phyloP scores from a whole-genome alignment of 345 rosid species.

The Gynandropsis gynandra region DNA sequence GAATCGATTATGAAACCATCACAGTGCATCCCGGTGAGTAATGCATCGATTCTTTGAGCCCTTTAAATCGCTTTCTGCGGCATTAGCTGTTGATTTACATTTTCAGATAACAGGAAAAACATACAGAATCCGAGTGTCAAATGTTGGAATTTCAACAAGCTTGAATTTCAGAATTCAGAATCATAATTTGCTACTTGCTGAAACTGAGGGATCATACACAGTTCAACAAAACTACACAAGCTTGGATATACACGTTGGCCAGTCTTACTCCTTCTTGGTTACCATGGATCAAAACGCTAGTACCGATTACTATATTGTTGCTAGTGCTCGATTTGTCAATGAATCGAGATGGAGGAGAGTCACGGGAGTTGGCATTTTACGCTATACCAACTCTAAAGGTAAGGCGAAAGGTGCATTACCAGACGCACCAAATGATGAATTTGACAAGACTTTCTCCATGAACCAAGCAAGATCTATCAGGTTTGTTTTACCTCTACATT shows the following conservation, averaged over 20 bases:
- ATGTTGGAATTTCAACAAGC: constrained; percentile 87
- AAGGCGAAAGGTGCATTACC: constrained; percentile 89
- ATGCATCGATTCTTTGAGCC: background rate
- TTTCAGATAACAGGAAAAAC: constrained; percentile 61
- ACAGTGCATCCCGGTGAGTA: constrained; percentile 85
- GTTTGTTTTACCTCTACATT: constrained; percentile 32
- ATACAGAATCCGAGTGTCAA: constrained; percentile 81
- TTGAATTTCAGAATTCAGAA: constrained; percentile 94
- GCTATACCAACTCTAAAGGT: constrained; percentile 88
- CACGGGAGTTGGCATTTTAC: constrained; percentile 91
- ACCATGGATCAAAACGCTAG: constrained; percentile 98
- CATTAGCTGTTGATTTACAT: too few species aligned
- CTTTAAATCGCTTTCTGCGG: too few species aligned
- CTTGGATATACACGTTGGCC: constrained; percentile 96
- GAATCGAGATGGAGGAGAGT: constrained; percentile 86
- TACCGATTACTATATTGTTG: constrained; percentile 93
- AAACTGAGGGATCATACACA: constrained; percentile 90
- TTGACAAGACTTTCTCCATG: constrained; percentile 93
- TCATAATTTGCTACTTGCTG: constrained; percentile 85
- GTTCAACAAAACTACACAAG: constrained; percentile 97
- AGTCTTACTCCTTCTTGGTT: constrained; percentile 80
- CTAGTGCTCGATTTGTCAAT: constrained; percentile 88
- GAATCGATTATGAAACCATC: constrained; percentile 67
- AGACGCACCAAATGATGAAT: constrained; percentile 67
- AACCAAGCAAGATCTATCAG: constrained; percentile 99